phyloP scores from a whole-genome alignment of 257 asterid genomes.

The Solanum commersonii region DNA sequence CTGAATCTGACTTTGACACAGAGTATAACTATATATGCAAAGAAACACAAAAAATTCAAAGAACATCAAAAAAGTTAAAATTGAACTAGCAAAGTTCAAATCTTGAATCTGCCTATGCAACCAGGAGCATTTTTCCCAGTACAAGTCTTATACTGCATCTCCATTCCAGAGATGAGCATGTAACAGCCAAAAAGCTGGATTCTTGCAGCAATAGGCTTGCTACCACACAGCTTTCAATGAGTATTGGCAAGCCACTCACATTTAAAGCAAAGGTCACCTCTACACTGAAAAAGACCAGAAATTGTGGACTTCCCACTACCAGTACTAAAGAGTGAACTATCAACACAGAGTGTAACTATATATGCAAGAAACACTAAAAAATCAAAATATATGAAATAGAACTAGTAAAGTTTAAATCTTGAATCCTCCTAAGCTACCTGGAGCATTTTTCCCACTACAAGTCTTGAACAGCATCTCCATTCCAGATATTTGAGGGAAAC shows the following conservation, averaged over 20 bases:
- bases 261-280: constrained; percentile 72
- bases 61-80: not conserved
- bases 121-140: not conserved
- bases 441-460: constrained; percentile 5
- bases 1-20: not conserved
- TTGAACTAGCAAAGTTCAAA: not conserved
- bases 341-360: not conserved
- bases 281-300: constrained; percentile 70
- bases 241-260: constrained; percentile 76
- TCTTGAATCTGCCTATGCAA: not conserved
- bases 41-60: not conserved
- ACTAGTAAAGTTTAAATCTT: not conserved
- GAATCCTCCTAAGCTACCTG: not conserved
- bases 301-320: constrained; percentile 32
- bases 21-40: not conserved
- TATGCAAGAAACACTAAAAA: not conserved
- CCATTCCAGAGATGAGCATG: constrained; percentile 85
- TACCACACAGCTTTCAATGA: constrained; percentile 77
- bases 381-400: not conserved
- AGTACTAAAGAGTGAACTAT: constrained; percentile 5
- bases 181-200: constrained; percentile 76
- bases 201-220: constrained; percentile 67
- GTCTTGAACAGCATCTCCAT: constrained; percentile 85
- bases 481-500: constrained; percentile 64
- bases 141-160: constrained; percentile 65